Conservation (phyloP, 176 grass and related monocot species). For the Miscanthus lutarioriparius region DNA sequence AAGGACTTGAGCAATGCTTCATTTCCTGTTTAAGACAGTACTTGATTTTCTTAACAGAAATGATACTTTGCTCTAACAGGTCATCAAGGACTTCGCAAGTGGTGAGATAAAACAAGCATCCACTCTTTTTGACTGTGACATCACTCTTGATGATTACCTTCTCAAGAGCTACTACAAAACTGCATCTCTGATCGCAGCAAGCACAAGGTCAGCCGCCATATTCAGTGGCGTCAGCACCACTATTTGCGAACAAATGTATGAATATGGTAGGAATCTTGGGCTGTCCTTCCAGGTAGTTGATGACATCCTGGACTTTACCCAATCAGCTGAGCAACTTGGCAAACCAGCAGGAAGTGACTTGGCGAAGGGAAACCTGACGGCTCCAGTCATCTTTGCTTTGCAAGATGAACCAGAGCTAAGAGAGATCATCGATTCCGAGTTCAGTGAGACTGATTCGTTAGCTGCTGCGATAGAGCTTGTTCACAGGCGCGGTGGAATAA, state of each 20-base stretch:
- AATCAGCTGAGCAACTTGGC: conserved; percentile 84
- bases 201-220: neutral
- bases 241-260: conserved; percentile 81
- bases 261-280: conserved; percentile 85
- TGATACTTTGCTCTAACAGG: too few relatives aligned
- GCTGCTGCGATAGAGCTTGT: conserved; percentile 73
- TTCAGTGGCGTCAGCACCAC: conserved; percentile 57
- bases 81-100: too few relatives aligned
- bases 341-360: conserved; percentile 79
- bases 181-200: too few relatives aligned
- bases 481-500: conserved; percentile 58
- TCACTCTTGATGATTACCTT: too few relatives aligned
- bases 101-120: too few relatives aligned
- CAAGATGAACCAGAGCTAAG: conserved; percentile 61
- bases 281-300: conserved; percentile 94
- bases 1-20: too few relatives aligned
- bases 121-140: too few relatives aligned
- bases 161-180: too few relatives aligned
- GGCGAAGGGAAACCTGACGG: conserved; percentile 80
- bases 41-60: too few relatives aligned
- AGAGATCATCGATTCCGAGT: conserved; percentile 80
- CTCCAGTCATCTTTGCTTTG: conserved; percentile 79
- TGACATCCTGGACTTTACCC: conserved; percentile 95
- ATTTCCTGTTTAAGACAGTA: too few relatives aligned
- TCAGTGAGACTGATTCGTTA: conserved; percentile 62